Conservation (phyloP, 2,329 filamentous ascomycete species). For the Penicillium thymicola region DNA sequence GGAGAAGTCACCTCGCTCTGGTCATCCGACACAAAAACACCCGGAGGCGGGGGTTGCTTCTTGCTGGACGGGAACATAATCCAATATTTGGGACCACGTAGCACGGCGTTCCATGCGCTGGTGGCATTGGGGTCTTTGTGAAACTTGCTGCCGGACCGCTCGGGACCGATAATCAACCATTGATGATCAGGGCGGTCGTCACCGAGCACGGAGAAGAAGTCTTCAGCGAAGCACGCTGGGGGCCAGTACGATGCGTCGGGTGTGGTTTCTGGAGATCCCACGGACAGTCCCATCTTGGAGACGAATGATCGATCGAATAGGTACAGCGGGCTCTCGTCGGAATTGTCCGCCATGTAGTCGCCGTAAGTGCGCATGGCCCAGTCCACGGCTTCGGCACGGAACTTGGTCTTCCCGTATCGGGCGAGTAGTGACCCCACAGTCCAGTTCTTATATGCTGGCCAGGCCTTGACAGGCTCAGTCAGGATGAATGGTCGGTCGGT, state of each 20-base stretch:
- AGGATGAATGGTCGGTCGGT: conserved; percentile 81
- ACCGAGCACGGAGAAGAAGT: conserved; percentile 78
- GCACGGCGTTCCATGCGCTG: conserved; percentile 88
- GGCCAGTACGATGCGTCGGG: conserved; percentile 66
- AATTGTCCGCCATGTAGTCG: conserved; percentile 73
- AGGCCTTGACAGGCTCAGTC: conserved; percentile 73
- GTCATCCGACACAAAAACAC: conserved; percentile 84
- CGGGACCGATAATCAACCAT: conserved; percentile 89
- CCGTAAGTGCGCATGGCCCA: conserved; percentile 82
- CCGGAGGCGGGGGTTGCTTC: conserved; percentile 66
- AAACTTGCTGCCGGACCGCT: conserved; percentile 86
- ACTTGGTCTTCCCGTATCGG: conserved; percentile 64
- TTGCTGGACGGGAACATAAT: conserved; percentile 86
- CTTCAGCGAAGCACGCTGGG: conserved; percentile 79
- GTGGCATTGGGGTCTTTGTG: conserved; percentile 76
- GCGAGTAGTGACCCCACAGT: conserved; percentile 62
- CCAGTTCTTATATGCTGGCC: conserved; percentile 77
- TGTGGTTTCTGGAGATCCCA: conserved; percentile 47
- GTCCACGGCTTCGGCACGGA: conserved; percentile 89
- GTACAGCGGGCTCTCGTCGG: conserved; percentile 86
- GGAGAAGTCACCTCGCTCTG: conserved; percentile 91
- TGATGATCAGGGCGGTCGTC: conserved; percentile 77
- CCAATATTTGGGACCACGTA: conserved; percentile 93
- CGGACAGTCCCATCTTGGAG: conserved; percentile 72
- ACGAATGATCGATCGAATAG: conserved; percentile 86